Evolutionary conservation across 495 filamentous ascomycete species (phyloP).

Genomic region (Trichoderma orchidacearum): DNA sequence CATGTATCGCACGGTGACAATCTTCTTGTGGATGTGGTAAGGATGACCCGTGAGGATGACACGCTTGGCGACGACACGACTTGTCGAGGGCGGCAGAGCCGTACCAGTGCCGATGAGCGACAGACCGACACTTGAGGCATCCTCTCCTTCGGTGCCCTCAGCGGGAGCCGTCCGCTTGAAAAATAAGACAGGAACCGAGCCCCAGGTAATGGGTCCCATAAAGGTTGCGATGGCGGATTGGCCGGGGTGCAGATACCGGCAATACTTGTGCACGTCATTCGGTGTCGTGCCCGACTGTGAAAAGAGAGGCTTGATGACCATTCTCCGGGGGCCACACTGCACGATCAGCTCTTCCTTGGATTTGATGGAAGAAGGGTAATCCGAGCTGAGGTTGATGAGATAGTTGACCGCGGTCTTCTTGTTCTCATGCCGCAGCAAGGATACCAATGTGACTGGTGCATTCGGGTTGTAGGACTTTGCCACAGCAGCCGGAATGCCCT

Average conservation of each 20-base stretch:
- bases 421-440: slow-evolving; percentile 84
- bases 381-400: slow-evolving; percentile 66
- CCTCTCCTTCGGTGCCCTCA: slow-evolving; percentile 13
- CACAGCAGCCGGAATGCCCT: slow-evolving; percentile 49
- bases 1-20: slow-evolving; percentile 97
- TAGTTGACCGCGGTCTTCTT: slow-evolving; percentile 81
- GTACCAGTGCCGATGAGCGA: slow-evolving; percentile 77
- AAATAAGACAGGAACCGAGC: slow-evolving; percentile 74
- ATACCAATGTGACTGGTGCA: slow-evolving; percentile 58
- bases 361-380: slow-evolving; percentile 58
- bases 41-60: slow-evolving; percentile 92
- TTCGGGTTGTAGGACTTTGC: slow-evolving; percentile 38
- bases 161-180: slow-evolving; percentile 45
- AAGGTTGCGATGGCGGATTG: slow-evolving; percentile 84
- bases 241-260: slow-evolving; percentile 83
- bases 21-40: slow-evolving; percentile 93
- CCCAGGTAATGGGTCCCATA: slow-evolving; percentile 85
- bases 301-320: slow-evolving; percentile 82
- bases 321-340: slow-evolving; percentile 74
- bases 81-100: slow-evolving; percentile 60
- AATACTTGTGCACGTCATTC: slow-evolving; percentile 94
- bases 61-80: slow-evolving; percentile 81
- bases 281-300: slow-evolving; percentile 70
- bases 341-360: slow-evolving; percentile 82
- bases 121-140: slow-evolving; percentile 24